Evolutionary conservation across 78 protist genomes (phyloP).

Genomic region (Mastigamoeba balamuthi): DNA sequence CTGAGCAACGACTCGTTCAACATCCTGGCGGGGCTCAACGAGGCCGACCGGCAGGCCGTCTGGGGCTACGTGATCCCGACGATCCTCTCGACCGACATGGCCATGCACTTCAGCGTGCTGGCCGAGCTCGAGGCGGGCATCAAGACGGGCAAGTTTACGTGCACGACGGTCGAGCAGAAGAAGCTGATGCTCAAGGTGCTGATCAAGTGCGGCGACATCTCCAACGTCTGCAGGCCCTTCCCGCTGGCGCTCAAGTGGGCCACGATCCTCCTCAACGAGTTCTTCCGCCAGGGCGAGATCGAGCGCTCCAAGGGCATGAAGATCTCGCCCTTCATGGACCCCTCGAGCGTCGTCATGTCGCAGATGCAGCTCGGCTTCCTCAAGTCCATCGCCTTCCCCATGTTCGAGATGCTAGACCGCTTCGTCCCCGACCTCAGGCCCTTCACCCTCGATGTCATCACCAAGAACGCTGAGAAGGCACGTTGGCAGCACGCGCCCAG

Average conservation of each 20-base stretch:
- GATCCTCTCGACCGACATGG: slow-evolving; percentile 16
- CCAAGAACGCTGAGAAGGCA: no score
- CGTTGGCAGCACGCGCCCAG: no score
- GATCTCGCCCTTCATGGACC: slow-evolving; percentile 3
- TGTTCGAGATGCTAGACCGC: neutral
- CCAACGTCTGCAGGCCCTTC: slow-evolving; percentile 1
- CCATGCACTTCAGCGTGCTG: slow-evolving; percentile 1
- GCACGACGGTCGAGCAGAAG: neutral
- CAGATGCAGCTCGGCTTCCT: slow-evolving; percentile 4
- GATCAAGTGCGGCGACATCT: slow-evolving; percentile 6
- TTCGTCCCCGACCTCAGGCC: no score
- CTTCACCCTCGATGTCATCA: no score
- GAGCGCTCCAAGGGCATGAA: neutral
- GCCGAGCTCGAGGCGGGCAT: neutral
- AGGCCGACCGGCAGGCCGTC: neutral
- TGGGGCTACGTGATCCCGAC: neutral
- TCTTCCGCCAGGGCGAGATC: neutral
- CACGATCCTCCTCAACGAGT: neutral
- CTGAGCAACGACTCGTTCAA: neutral
- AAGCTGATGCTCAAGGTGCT: neutral
- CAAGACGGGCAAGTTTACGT: neutral
- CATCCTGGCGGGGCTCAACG: neutral
- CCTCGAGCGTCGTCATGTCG: neutral
- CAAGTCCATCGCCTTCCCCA: neutral
- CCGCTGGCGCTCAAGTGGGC: slow-evolving; percentile 8